Conservation (phyloP, 441 rosid genomes). For the Populus hybrid region DNA sequence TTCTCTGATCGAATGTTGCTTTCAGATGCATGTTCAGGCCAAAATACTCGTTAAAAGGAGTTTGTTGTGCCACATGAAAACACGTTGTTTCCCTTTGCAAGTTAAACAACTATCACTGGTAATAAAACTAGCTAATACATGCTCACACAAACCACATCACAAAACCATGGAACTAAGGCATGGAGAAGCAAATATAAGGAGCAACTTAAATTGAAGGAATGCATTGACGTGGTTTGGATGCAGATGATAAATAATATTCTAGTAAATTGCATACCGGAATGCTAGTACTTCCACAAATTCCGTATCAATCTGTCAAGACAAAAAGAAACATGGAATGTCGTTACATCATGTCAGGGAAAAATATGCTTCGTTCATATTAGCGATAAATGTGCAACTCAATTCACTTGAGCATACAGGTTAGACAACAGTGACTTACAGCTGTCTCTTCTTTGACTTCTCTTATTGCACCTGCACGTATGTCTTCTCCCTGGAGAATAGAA, state of each 20-base stretch:
- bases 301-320: conserved; percentile 47
- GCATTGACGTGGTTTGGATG: background rate
- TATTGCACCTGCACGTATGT: conserved; percentile 48
- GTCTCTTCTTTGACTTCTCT: conserved; percentile 79
- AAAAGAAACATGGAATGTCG: background rate
- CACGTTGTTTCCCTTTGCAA: background rate
- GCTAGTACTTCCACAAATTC: conserved; percentile 57
- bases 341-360: background rate
- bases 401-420: background rate
- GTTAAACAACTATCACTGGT: background rate
- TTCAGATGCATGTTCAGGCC: background rate
- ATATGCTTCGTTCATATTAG: background rate
- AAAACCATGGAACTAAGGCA: background rate
- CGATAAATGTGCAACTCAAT: background rate
- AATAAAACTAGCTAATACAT: too few species aligned
- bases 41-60: background rate
- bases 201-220: background rate
- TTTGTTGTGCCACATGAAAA: background rate
- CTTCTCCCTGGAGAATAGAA: conserved; percentile 54
- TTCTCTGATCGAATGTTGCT: background rate
- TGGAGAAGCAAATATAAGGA: background rate
- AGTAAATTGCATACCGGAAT: conserved; percentile 46
- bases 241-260: background rate
- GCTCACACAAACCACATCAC: too few species aligned
- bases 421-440: conserved; percentile 39